Evolutionary conservation across 1,284 basidiomycete species (phyloP).

Genomic region (Wallemia hederae): DNA sequence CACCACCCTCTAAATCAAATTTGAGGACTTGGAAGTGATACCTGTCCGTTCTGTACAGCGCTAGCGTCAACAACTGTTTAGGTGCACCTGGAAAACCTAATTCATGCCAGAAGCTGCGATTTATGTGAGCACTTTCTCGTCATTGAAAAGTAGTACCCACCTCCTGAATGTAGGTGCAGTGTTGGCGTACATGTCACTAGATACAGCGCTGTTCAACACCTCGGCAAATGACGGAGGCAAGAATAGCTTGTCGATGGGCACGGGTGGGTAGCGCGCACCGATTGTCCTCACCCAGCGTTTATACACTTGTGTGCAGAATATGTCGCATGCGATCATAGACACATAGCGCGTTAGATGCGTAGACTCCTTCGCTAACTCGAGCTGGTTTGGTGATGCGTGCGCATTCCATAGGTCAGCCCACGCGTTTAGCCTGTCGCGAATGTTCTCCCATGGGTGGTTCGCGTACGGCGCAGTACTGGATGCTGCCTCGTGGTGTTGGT

Average conservation of each 20-base stretch:
- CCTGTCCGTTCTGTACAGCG: background rate
- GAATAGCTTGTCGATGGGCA: background rate
- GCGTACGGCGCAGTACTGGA: background rate
- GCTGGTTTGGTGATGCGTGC: background rate
- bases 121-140: background rate
- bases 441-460: background rate
- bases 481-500: background rate
- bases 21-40: background rate
- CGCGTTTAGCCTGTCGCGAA: background rate
- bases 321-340: background rate
- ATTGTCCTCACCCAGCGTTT: conserved; percentile 1
- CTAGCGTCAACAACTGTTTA: background rate
- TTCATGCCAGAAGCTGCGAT: background rate
- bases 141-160: background rate
- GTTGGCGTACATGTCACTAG: background rate
- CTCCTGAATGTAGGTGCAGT: background rate
- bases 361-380: background rate
- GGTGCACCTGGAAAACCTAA: background rate
- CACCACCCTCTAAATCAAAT: background rate
- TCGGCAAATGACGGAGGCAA: background rate
- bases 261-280: background rate
- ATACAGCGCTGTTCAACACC: background rate
- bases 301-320: conserved; percentile 1
- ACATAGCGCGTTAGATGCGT: background rate
- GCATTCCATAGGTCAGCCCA: background rate